Conservation (phyloP, 257 asterid genomes). For the Fraxinus cuspidata region DNA sequence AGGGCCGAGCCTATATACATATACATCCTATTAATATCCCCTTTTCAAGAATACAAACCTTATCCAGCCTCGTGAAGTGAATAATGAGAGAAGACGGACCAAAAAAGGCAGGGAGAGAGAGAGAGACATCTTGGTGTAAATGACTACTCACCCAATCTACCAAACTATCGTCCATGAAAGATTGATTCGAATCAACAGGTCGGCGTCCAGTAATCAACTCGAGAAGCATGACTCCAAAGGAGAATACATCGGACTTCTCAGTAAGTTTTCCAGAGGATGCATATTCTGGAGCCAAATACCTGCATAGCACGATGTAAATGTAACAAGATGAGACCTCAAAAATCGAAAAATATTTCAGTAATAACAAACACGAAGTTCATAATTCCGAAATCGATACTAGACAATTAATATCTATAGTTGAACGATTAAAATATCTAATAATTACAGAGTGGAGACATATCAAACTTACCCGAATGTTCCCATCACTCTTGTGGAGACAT, state of each 20-base stretch:
- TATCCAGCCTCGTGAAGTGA: not conserved
- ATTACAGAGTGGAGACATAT: not conserved
- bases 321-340: not conserved
- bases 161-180: slow-evolving; percentile 81
- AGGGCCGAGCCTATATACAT: slow-evolving; percentile 68
- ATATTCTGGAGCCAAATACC: slow-evolving; percentile 96
- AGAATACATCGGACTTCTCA: slow-evolving; percentile 88
- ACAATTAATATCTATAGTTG: not conserved
- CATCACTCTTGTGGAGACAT: slow-evolving; percentile 91
- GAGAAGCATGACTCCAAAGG: slow-evolving; percentile 86
- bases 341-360: not conserved
- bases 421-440: not conserved
- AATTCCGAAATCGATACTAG: not conserved
- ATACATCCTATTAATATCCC: slow-evolving; percentile 13
- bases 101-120: not conserved
- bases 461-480: slow-evolving; percentile 84
- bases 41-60: not conserved
- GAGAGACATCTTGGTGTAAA: not conserved
- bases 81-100: not conserved
- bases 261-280: slow-evolving; percentile 94
- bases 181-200: slow-evolving; percentile 58
- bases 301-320: slow-evolving; percentile 8
- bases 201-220: slow-evolving; percentile 93
- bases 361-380: too few species aligned
- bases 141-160: slow-evolving; percentile 77